A percentile compares a stretch with the other conserved stretches of the same genome.
Conservation (phyloP, 176 grass and related monocot genomes). For the Puya raimondii region DNA sequence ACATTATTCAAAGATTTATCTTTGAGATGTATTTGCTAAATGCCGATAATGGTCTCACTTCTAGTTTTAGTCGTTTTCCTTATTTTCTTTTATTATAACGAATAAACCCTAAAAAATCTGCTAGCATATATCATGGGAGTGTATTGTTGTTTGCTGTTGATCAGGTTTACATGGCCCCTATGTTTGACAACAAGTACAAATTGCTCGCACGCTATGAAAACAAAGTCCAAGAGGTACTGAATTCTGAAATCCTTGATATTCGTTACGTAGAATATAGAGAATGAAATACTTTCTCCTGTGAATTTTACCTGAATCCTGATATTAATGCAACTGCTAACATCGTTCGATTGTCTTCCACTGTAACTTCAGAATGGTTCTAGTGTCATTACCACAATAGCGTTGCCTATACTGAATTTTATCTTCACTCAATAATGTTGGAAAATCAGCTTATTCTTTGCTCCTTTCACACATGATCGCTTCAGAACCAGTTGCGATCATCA, state of each 20-base stretch:
- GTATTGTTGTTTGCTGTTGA: not conserved
- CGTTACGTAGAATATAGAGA: not conserved
- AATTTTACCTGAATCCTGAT: not conserved
- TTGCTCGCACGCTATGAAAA: constrained; percentile 82
- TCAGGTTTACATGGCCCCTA: constrained; percentile 88
- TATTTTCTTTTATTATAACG: no score
- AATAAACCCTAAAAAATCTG: not conserved
- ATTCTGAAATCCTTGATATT: constrained; percentile 6
- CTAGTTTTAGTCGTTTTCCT: no score
- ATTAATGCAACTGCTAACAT: not conserved
- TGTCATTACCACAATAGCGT: no score
- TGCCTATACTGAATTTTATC: no score
- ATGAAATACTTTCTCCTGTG: not conserved
- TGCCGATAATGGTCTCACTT: not conserved
- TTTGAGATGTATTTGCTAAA: not conserved
- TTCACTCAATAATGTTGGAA: no score
- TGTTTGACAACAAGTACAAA: constrained; percentile 64
- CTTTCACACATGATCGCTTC: no score
- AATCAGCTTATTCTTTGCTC: no score
- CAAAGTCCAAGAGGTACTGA: constrained; percentile 78
- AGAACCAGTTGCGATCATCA: no score
- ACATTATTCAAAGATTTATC: not conserved
- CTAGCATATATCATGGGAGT: not conserved
- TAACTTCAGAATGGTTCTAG: no score
- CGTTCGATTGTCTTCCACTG: no score